phyloP scores from a whole-genome alignment of 106 monocot species.

The Gastrodia elata region DNA sequence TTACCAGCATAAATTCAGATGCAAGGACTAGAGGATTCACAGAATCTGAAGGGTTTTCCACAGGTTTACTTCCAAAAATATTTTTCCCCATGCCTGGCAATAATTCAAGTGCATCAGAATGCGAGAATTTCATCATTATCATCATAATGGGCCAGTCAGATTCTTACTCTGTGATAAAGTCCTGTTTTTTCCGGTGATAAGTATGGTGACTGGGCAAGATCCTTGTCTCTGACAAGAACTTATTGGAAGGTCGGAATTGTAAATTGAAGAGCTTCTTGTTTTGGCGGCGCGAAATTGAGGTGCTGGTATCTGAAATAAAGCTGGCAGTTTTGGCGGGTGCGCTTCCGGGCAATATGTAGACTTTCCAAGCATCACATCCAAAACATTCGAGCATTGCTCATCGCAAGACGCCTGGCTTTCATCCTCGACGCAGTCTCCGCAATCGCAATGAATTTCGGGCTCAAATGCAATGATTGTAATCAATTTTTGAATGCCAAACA shows the following conservation, averaged over 20 bases:
- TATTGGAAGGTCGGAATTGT: neutral
- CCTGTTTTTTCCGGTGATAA: constrained; percentile 21
- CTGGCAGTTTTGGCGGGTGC: constrained; percentile 5
- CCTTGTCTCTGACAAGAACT: neutral
- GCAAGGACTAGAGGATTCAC: neutral
- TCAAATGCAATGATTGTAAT: neutral
- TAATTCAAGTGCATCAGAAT: neutral
- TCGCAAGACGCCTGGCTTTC: neutral
- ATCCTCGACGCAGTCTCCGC: neutral
- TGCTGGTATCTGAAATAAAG: neutral
- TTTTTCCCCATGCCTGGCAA: neutral
- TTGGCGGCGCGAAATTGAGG: constrained; percentile 1
- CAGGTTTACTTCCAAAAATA: constrained; percentile 4
- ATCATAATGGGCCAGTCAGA: neutral
- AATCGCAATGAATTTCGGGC: neutral
- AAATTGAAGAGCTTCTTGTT: neutral
- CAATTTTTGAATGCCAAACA: constrained; percentile 1
- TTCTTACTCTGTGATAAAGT: constrained; percentile 16
- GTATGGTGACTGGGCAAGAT: constrained; percentile 16
- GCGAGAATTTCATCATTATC: neutral
- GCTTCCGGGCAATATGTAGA: constrained; percentile 1
- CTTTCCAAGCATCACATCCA: neutral
- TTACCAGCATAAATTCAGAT: constrained; percentile 11
- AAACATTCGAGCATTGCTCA: neutral
- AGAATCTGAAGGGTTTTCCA: constrained; percentile 4